These are phyloP conservation scores for Chamaenerion angustifolium DNA, from an alignment of 345 rosid genomes.

Conservation along the genomic window DNA sequence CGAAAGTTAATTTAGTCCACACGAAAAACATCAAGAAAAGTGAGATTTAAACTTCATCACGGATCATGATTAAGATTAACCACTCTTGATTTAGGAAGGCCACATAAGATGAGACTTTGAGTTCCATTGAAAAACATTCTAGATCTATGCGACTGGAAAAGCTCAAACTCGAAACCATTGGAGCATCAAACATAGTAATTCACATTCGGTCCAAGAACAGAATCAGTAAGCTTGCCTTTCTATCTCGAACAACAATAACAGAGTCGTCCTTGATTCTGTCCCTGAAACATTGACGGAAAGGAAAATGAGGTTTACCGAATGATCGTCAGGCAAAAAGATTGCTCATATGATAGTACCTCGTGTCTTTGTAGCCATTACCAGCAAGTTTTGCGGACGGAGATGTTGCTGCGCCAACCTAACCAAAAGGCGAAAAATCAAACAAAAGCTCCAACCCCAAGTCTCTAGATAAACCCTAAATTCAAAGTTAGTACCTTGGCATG, in stretches of 20 bases:
- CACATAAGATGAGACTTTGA: too few relatives aligned
- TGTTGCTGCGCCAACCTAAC: constrained; percentile 41
- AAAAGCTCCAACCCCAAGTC: not conserved
- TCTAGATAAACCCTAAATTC: not conserved
- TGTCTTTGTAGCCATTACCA: constrained; percentile 34
- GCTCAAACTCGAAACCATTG: too few relatives aligned
- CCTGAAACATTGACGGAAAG: constrained; percentile 11
- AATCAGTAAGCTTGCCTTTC: constrained; percentile 40
- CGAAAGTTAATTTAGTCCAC: constrained; percentile 5
- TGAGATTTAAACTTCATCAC: too few relatives aligned
- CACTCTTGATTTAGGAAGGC: not conserved
- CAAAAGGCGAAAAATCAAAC: constrained; percentile 6
- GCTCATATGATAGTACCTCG: constrained; percentile 25
- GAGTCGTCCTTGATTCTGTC: constrained; percentile 38
- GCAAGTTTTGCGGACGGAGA: constrained; percentile 29
- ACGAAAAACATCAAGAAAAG: not conserved
- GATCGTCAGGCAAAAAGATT: not conserved
- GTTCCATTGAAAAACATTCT: not conserved
- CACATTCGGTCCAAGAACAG: not conserved
- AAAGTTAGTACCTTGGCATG: constrained; percentile 28
- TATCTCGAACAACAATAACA: constrained; percentile 34
- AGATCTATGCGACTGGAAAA: too few relatives aligned
- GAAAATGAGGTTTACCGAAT: not conserved
- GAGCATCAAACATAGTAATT: too few relatives aligned
- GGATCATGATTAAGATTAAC: too few relatives aligned